Base-by-base conservation (phyloP, 768 basidiomycete genomes). In the Sarcodon sp. region DNA sequence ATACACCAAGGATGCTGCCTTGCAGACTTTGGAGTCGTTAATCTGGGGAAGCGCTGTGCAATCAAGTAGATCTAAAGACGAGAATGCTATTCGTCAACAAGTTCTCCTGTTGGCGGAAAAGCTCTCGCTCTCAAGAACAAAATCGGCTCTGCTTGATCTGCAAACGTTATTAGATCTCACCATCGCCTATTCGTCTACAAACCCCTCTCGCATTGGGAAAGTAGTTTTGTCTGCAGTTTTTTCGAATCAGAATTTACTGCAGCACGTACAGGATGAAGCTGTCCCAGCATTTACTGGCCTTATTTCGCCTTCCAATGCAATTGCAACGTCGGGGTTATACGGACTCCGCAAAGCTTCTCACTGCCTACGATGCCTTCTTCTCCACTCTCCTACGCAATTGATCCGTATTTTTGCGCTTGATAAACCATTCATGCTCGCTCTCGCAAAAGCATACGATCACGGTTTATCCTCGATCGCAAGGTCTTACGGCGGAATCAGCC, bases 111-210 rank as follows among this genome's bases (percentile, higher is more conserved):
- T 87, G 5, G 74, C 83, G 0, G 76, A 79, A 55, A 73, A 70
- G 37, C 57, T 80, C 15, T 75, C 70, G 1, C 54, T 59, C 2
- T 58, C 63, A 3, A 45, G 61, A n/a, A 9, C 4, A 1, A 13
- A 41, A 9, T 41, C 39, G 3, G 8, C 39, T 7, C 3, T 7
- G 8, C 59, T 84, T 9, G 77, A 77, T 46, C 57, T 73, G 6
- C 70, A 69, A 51, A 73, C 71, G 0, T 65, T 88, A 2, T 64
- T 87, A 9, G 81, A 87, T 61, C 68, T 87, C 10, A 63, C 76
- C 18, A 69, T 86, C 50, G 68, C 71, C 4, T 83, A 79, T 56
- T 68, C 73, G 0, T 60, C 61, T 7, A 64, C 66, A 1, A 65
- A 76, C 47, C 55, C 66, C 13, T 62, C 70, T 13, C 74, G 67